These are phyloP conservation scores for Backusella australiensis DNA, from an alignment of 192 early-diverging fungal genomes.

Conservation along the genomic window DNA sequence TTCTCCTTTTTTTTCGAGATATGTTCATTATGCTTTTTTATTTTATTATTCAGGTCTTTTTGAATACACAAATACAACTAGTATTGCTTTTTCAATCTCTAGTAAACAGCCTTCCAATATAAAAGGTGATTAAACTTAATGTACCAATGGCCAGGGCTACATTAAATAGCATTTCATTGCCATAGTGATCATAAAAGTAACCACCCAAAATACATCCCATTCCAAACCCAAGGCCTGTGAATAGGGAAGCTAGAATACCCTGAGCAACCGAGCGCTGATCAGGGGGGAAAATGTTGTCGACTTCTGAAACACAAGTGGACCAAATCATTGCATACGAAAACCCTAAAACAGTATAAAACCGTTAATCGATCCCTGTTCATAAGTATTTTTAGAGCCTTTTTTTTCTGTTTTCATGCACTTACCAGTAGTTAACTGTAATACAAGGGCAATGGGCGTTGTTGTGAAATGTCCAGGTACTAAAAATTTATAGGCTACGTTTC, in stretches of 20 bases:
- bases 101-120: neutral
- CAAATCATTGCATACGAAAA: conserved; percentile 29
- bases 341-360: conserved; percentile 4
- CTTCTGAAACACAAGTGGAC: conserved; percentile 32
- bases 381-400: neutral
- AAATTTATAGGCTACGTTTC: conserved; percentile 20
- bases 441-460: conserved; percentile 17
- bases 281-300: conserved; percentile 27
- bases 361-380: neutral
- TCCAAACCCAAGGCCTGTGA: conserved; percentile 32
- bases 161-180: conserved; percentile 1
- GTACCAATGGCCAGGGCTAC: conserved; percentile 5
- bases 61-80: too few relatives aligned
- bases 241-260: conserved; percentile 30
- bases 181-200: conserved; percentile 28
- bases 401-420: neutral
- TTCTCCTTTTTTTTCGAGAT: neutral
- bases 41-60: too few relatives aligned
- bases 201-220: conserved; percentile 30
- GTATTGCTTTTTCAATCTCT: neutral
- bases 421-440: conserved; percentile 27
- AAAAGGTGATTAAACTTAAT: conserved; percentile 11
- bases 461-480: conserved; percentile 6
- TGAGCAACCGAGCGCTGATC: conserved; percentile 34
- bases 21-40: neutral